Conservation (phyloP, 192 early-diverging fungal genomes). For the Rhizophlyctis rosea region DNA sequence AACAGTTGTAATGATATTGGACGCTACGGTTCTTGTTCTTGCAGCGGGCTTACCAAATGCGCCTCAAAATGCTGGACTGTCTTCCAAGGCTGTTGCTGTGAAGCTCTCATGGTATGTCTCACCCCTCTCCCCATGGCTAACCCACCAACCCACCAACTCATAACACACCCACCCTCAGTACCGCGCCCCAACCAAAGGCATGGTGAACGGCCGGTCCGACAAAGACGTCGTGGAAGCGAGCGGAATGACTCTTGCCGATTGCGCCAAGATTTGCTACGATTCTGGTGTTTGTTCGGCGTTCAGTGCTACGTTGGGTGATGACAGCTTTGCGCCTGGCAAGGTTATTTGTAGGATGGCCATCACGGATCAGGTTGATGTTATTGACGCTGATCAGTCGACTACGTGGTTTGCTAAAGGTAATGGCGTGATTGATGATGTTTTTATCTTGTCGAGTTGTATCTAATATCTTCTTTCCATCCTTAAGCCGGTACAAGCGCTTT, state of each 20-base stretch:
- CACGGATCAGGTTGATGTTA: not conserved
- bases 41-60: conserved; percentile 8
- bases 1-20: conserved; percentile 3
- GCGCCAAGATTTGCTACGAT: too few species aligned
- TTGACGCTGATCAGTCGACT: not conserved
- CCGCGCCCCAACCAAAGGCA: too few species aligned
- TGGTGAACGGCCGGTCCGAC: too few species aligned
- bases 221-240: too few species aligned
- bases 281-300: too few species aligned
- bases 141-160: not conserved
- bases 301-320: too few species aligned
- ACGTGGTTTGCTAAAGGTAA: conserved; percentile 1
- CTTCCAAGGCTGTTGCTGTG: conserved; percentile 2
- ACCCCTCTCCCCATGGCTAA: not conserved
- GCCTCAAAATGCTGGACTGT: not conserved
- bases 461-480: too few species aligned
- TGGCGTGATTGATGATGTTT: too few species aligned
- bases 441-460: too few species aligned
- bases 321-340: too few species aligned
- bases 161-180: not conserved
- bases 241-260: too few species aligned
- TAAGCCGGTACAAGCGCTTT: not conserved
- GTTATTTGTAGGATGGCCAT: not conserved
- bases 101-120: conserved; percentile 5
- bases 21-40: not conserved